A percentile compares a stretch with the other conserved stretches of the same genome.
Conservation (phyloP, 768 basidiomycete genomes). For the Lactarius trivialis region DNA sequence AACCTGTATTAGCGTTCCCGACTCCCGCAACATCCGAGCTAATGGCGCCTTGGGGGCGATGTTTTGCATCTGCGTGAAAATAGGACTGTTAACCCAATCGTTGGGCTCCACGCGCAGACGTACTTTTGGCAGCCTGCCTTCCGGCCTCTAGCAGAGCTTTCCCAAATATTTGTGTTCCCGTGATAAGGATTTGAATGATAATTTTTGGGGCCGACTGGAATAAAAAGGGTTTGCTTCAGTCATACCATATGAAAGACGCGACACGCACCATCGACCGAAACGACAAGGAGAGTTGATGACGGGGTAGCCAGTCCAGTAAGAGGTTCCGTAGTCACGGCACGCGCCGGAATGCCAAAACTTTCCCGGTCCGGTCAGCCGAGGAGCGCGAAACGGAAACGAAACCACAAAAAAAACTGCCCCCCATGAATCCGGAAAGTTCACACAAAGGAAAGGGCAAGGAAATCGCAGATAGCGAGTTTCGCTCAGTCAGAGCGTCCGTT, state of each 20-base stretch:
- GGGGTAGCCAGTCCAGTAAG: background rate
- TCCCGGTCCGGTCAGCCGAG: background rate
- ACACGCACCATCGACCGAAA: slow-evolving; percentile 10
- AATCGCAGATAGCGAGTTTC: slow-evolving; percentile 43
- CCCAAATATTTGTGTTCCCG: slow-evolving; percentile 77
- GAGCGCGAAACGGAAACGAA: background rate
- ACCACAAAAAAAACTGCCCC: slow-evolving; percentile 13
- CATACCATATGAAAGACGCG: background rate
- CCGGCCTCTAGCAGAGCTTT: slow-evolving; percentile 90
- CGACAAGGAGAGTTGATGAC: background rate
- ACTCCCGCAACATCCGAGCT: slow-evolving; percentile 67
- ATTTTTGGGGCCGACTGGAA: slow-evolving; percentile 70
- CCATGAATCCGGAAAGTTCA: slow-evolving; percentile 25
- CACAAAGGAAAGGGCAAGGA: slow-evolving; percentile 25
- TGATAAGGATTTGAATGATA: slow-evolving; percentile 71
- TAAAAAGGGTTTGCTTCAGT: background rate
- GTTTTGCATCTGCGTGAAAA: slow-evolving; percentile 66
- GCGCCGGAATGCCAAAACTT: background rate
- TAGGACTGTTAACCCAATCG: too few relatives aligned
- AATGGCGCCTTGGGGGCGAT: slow-evolving; percentile 63
- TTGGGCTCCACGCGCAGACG: slow-evolving; percentile 26
- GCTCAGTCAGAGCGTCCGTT: slow-evolving; percentile 56
- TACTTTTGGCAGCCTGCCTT: slow-evolving; percentile 89
- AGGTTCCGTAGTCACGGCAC: background rate
- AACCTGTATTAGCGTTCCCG: slow-evolving; percentile 66